Evolutionary conservation across 768 basidiomycete genomes (phyloP).

Genomic region (Pulveroboletus sp.): DNA sequence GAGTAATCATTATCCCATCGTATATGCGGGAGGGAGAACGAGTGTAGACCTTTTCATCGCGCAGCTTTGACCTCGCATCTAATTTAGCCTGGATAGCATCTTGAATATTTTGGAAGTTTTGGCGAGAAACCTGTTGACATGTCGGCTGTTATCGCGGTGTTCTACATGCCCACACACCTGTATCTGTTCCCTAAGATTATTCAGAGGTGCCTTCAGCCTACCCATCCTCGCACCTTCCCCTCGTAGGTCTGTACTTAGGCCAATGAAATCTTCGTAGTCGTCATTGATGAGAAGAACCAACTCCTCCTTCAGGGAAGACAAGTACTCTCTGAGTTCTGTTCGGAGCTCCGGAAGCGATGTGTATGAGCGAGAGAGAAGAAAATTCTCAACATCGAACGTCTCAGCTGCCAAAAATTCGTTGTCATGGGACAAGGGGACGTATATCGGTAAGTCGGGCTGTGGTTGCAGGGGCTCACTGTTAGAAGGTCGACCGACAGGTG

Average conservation of each 20-base stretch:
- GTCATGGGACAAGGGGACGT: conserved; percentile 72
- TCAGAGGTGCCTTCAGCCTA: conserved; percentile 64
- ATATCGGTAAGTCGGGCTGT: conserved; percentile 52
- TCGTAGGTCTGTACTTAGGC: conserved; percentile 85
- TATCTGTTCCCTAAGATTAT: conserved; percentile 57
- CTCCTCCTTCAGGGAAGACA: conserved; percentile 82
- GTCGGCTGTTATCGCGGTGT: background rate
- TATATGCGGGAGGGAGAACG: background rate
- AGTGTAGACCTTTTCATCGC: conserved; percentile 71
- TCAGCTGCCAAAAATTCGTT: conserved; percentile 67
- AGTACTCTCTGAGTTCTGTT: conserved; percentile 80
- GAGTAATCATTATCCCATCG: conserved; percentile 1
- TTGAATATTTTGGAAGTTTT: conserved; percentile 62
- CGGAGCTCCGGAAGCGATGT: conserved; percentile 86
- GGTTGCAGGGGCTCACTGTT: conserved; percentile 5
- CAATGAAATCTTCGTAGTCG: conserved; percentile 98
- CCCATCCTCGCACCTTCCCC: conserved; percentile 76
- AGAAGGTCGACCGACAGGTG: conserved; percentile 5
- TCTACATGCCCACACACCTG: conserved; percentile 40
- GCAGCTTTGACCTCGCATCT: conserved; percentile 61
- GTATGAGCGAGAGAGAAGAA: conserved; percentile 81
- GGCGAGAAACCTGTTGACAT: conserved; percentile 46
- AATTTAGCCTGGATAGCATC: conserved; percentile 76
- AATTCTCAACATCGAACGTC: conserved; percentile 77
- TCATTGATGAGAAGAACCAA: conserved; percentile 94